These are phyloP conservation scores for Septoria petroselini DNA, from an alignment of 2,329 filamentous ascomycete genomes.

Conservation along the genomic window DNA sequence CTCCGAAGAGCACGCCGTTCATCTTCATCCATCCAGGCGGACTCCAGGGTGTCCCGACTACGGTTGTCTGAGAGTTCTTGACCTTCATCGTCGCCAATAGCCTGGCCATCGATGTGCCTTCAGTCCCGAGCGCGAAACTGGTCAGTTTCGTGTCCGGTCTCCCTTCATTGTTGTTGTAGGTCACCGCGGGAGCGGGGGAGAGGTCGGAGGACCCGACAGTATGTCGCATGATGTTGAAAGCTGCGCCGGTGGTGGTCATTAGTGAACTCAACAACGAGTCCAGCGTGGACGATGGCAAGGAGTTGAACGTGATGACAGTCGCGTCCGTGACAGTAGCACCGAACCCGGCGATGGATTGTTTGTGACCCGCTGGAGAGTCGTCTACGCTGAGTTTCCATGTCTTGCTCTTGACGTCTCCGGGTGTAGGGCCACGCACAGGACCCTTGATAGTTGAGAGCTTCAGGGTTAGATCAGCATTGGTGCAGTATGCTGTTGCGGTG, in stretches of 20 bases:
- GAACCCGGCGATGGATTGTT: slow-evolving; percentile 21
- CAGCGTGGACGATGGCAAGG: slow-evolving; percentile 8
- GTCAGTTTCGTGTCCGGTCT: slow-evolving; percentile 16
- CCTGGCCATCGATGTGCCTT: slow-evolving; percentile 21
- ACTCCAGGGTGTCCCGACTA: slow-evolving; percentile 21
- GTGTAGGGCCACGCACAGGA: slow-evolving; percentile 6
- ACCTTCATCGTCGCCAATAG: slow-evolving; percentile 20
- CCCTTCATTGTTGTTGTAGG: slow-evolving; percentile 19
- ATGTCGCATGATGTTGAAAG: slow-evolving; percentile 22
- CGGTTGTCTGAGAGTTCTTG: slow-evolving; percentile 10
- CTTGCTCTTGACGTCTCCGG: neutral
- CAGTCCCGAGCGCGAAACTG: slow-evolving; percentile 18
- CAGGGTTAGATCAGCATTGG: slow-evolving; percentile 14
- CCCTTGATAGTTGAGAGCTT: slow-evolving; percentile 15
- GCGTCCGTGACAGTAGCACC: slow-evolving; percentile 24
- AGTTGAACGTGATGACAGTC: slow-evolving; percentile 20
- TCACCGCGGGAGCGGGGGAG: slow-evolving; percentile 15
- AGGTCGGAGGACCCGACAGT: slow-evolving; percentile 24
- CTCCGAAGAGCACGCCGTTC: slow-evolving; percentile 14
- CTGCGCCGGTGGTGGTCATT: slow-evolving; percentile 19
- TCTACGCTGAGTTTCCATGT: slow-evolving; percentile 26
- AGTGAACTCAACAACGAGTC: slow-evolving; percentile 13
- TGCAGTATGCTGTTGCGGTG: slow-evolving; percentile 16
- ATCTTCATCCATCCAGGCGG: slow-evolving; percentile 26
- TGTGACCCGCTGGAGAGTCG: slow-evolving; percentile 22